A percentile compares a stretch with the other conserved stretches of the same genome.
Conservation (phyloP, 305 asterid genomes). For the Rubia tinctorum region DNA sequence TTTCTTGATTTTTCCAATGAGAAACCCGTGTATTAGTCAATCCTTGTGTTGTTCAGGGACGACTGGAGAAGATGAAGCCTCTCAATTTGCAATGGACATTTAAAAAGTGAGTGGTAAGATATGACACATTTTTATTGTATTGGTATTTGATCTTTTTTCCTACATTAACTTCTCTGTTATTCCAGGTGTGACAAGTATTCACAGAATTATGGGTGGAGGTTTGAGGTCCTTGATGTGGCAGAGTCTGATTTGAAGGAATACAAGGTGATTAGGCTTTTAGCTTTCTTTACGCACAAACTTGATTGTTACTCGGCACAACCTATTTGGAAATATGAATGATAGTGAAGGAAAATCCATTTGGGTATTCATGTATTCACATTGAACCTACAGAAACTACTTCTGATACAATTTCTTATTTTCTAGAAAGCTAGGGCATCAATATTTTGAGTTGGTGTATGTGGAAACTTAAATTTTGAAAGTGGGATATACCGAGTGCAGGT, state of each 20-base stretch:
- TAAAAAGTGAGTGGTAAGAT: conserved; percentile 54
- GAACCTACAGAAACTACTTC: background rate
- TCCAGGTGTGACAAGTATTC: conserved; percentile 90
- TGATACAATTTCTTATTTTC: conserved; percentile 15
- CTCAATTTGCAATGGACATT: conserved; percentile 93
- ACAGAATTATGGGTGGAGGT: conserved; percentile 78
- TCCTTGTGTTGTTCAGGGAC: conserved; percentile 50
- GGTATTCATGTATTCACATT: background rate
- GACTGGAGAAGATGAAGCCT: conserved; percentile 95
- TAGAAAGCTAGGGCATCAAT: conserved; percentile 97
- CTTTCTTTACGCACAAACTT: background rate
- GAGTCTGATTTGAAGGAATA: conserved; percentile 84
- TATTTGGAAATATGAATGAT: background rate
- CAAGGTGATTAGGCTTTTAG: conserved; percentile 64
- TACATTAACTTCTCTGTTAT: conserved; percentile 14
- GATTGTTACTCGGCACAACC: conserved; percentile 2
- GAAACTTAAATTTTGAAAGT: conserved; percentile 94
- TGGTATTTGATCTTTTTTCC: conserved; percentile 16
- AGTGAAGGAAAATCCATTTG: background rate
- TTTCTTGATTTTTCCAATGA: background rate
- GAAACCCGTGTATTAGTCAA: conserved; percentile 1
- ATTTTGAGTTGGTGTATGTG: conserved; percentile 84
- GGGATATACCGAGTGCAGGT: conserved; percentile 99
- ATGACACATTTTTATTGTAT: conserved; percentile 9
- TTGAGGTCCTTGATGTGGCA: conserved; percentile 74